phyloP scores from a whole-genome alignment of 176 grass and related monocot genomes.

The Carex cristatella region DNA sequence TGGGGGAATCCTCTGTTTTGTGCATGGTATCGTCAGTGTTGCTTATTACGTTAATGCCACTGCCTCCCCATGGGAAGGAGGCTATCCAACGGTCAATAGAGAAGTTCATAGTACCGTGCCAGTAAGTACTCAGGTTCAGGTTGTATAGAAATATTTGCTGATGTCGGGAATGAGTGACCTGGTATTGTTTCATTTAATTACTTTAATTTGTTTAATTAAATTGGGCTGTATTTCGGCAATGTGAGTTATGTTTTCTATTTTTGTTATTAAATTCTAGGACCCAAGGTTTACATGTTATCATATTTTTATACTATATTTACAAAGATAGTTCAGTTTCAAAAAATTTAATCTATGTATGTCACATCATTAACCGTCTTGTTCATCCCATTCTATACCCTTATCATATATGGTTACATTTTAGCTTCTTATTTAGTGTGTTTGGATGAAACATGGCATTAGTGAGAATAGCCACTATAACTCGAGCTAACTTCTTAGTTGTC shows the following conservation, averaged over 20 bases:
- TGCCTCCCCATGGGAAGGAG: slow-evolving; percentile 15
- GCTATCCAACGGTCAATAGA: slow-evolving; percentile 10
- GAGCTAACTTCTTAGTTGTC: too few relatives aligned
- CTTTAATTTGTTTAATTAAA: slow-evolving; percentile 11
- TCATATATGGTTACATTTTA: too few relatives aligned
- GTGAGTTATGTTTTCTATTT: neutral
- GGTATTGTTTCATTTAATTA: slow-evolving; percentile 16
- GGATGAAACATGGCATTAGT: too few relatives aligned
- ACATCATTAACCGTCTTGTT: too few relatives aligned
- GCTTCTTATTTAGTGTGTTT: too few relatives aligned
- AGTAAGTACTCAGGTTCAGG: slow-evolving; percentile 16
- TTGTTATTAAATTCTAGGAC: neutral
- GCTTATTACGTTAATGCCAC: slow-evolving; percentile 68
- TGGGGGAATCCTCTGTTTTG: slow-evolving; percentile 77
- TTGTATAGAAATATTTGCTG: neutral
- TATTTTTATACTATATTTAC: too few relatives aligned
- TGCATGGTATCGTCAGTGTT: slow-evolving; percentile 55
- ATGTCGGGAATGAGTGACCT: neutral
- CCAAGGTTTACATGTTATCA: neutral
- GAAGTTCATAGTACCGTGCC: neutral
- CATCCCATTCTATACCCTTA: too few relatives aligned
- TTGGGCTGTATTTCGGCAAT: slow-evolving; percentile 4
- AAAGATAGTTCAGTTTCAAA: too few relatives aligned
- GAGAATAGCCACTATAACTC: too few relatives aligned
- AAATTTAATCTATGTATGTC: too few relatives aligned